Evolutionary conservation across 78 protist species (phyloP).

Genomic region (Monocercomonoides exilis): DNA sequence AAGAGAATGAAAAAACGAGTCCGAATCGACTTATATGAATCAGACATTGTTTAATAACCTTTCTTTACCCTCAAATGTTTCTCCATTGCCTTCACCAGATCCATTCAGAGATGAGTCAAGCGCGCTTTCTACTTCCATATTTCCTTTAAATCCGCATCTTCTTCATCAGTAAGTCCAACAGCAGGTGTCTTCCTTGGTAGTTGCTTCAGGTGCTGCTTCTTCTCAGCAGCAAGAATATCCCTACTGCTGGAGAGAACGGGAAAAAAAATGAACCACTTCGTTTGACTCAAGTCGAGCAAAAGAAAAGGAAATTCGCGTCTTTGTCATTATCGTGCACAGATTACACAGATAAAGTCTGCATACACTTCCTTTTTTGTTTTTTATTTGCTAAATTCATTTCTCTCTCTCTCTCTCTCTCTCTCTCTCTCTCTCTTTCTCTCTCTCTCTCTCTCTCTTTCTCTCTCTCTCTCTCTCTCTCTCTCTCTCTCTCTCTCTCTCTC

Average conservation of each 20-base stretch:
- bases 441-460: too few relatives aligned
- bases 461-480: too few relatives aligned
- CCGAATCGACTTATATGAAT: too few relatives aligned
- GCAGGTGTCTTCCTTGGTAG: background rate
- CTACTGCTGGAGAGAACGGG: slow-evolving; percentile 14
- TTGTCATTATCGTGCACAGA: slow-evolving; percentile 67
- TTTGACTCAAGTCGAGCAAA: slow-evolving; percentile 53
- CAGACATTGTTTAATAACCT: too few relatives aligned
- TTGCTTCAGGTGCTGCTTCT: background rate
- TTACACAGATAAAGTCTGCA: slow-evolving; percentile 77
- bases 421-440: too few relatives aligned
- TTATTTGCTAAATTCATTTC: too few relatives aligned
- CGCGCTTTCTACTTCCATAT: background rate
- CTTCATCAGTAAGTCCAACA: background rate
- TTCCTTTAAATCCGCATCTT: background rate
- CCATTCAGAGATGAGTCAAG: background rate
- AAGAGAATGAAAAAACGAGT: too few relatives aligned
- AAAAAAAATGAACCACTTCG: slow-evolving; percentile 49
- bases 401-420: too few relatives aligned
- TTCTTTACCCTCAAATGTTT: background rate
- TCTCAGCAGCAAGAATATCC: background rate
- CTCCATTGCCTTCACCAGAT: background rate
- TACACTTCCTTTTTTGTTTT: too few relatives aligned
- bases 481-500: too few relatives aligned
- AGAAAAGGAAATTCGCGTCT: slow-evolving; percentile 51